Evolutionary conservation across 2,329 filamentous ascomycete species (phyloP).

Genomic region (Epicoccum nigrum): DNA sequence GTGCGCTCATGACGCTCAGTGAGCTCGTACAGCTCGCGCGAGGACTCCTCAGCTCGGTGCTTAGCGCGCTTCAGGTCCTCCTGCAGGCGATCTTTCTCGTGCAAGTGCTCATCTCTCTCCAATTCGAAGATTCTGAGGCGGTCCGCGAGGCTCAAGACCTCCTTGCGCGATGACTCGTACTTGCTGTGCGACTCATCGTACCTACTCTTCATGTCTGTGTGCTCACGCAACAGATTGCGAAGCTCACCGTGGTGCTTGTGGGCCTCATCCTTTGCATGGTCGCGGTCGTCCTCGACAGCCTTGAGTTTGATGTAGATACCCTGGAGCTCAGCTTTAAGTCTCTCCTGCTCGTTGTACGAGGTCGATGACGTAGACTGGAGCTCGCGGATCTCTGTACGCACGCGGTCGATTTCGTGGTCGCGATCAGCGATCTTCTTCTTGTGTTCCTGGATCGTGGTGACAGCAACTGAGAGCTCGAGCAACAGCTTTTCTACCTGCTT

Average conservation of each 20-base stretch:
- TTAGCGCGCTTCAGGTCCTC: slow-evolving; percentile 32
- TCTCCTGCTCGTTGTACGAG: slow-evolving; percentile 22
- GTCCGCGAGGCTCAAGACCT: slow-evolving; percentile 26
- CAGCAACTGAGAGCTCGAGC: slow-evolving; percentile 29
- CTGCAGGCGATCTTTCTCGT: slow-evolving; percentile 33
- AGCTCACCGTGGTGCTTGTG: slow-evolving; percentile 32
- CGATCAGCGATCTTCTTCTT: slow-evolving; percentile 32
- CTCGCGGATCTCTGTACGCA: slow-evolving; percentile 27
- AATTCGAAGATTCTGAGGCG: slow-evolving; percentile 32
- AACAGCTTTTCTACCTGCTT: slow-evolving; percentile 29
- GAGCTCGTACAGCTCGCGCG: slow-evolving; percentile 30
- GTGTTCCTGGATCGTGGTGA: slow-evolving; percentile 27
- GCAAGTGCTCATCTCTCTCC: slow-evolving; percentile 31
- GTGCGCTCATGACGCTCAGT: slow-evolving; percentile 30
- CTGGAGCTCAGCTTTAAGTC: slow-evolving; percentile 28
- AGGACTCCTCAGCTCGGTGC: slow-evolving; percentile 25
- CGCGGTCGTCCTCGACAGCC: slow-evolving; percentile 27
- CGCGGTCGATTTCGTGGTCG: slow-evolving; percentile 26
- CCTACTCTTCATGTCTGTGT: slow-evolving; percentile 35
- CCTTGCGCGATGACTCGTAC: slow-evolving; percentile 31
- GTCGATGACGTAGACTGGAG: slow-evolving; percentile 15
- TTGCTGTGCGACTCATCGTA: slow-evolving; percentile 24
- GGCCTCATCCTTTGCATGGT: slow-evolving; percentile 27
- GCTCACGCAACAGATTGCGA: slow-evolving; percentile 26
- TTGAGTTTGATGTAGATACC: slow-evolving; percentile 24